A percentile compares a stretch with the other conserved stretches of the same genome.
phyloP scores from a whole-genome alignment of 176 grass and related monocot species.

The Puya raimondii region DNA sequence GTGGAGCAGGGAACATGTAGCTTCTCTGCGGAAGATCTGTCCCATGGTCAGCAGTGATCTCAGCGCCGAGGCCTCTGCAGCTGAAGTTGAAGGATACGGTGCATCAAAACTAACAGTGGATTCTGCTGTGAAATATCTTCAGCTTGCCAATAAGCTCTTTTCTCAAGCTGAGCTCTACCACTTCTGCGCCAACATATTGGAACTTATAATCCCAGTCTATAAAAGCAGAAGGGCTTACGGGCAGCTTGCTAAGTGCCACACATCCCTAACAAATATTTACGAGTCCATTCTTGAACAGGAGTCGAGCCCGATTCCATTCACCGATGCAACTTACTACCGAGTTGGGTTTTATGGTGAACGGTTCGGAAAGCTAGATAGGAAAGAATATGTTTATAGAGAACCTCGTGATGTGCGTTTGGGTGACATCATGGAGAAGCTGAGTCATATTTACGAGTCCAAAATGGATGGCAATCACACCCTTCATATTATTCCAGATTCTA shows the following conservation, averaged over 20 bases:
- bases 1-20: constrained; percentile 83
- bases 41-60: constrained; percentile 76
- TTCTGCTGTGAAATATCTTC: constrained; percentile 96
- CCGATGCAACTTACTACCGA: constrained; percentile 94
- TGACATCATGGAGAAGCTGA: constrained; percentile 99
- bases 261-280: constrained; percentile 78
- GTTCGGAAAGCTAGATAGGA: constrained; percentile 81
- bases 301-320: constrained; percentile 90
- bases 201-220: constrained; percentile 95
- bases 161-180: constrained; percentile 89
- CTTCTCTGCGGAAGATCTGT: constrained; percentile 82
- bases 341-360: constrained; percentile 93
- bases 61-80: constrained; percentile 64
- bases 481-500: constrained; percentile 96
- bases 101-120: constrained; percentile 93
- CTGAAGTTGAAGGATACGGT: constrained; percentile 98
- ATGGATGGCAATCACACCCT: constrained; percentile 86
- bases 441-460: constrained; percentile 80
- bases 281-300: constrained; percentile 98
- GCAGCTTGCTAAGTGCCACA: constrained; percentile 94
- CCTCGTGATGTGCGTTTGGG: constrained; percentile 87
- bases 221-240: constrained; percentile 91
- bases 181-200: constrained; percentile 88
- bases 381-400: constrained; percentile 88
- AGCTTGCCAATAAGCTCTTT: constrained; percentile 90